phyloP scores from a whole-genome alignment of 805 yeast genomes.

The Cyberlindnera meyerae region DNA sequence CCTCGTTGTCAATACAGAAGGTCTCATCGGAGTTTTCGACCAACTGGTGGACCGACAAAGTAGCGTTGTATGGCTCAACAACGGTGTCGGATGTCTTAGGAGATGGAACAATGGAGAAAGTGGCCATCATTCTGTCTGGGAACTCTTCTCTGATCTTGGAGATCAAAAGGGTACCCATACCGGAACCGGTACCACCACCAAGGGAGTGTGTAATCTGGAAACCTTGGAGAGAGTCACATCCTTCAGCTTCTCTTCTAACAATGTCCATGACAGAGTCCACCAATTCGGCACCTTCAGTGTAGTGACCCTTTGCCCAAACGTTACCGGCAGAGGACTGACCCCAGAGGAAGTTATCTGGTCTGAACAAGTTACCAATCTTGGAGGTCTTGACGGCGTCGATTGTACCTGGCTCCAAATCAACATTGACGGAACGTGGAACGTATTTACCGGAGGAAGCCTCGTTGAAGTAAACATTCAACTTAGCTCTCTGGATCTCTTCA shows the following conservation, averaged over 20 bases:
- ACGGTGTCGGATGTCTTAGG: slow-evolving; percentile 96
- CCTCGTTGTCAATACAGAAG: slow-evolving; percentile 98
- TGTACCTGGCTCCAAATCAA: slow-evolving; percentile 96
- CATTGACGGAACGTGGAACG: slow-evolving; percentile 96
- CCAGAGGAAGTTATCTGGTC: slow-evolving; percentile 94
- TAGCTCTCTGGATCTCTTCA: slow-evolving; percentile 67
- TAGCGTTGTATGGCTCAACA: slow-evolving; percentile 98
- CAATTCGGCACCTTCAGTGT: slow-evolving; percentile 94
- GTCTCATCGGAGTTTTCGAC: slow-evolving; percentile 98
- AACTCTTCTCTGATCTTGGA: slow-evolving; percentile 90
- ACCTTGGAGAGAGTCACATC: slow-evolving; percentile 97
- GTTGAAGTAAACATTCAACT: slow-evolving; percentile 90
- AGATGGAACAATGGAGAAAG: slow-evolving; percentile 97
- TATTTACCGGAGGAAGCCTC: slow-evolving; percentile 96
- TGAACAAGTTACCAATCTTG: slow-evolving; percentile 83
- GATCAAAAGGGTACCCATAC: slow-evolving; percentile 88
- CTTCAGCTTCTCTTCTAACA: slow-evolving; percentile 92
- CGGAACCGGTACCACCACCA: slow-evolving; percentile 99
- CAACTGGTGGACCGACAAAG: slow-evolving; percentile 92
- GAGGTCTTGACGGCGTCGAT: slow-evolving; percentile 97
- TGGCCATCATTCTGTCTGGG: slow-evolving; percentile 95
- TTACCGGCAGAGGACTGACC: slow-evolving; percentile 99
- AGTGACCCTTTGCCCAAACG: slow-evolving; percentile 98
- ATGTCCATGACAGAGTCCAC: slow-evolving; percentile 93
- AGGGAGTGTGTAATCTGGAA: slow-evolving; percentile 94